Conservation (phyloP, 768 basidiomycete genomes). For the Trametes cinnabarina region DNA sequence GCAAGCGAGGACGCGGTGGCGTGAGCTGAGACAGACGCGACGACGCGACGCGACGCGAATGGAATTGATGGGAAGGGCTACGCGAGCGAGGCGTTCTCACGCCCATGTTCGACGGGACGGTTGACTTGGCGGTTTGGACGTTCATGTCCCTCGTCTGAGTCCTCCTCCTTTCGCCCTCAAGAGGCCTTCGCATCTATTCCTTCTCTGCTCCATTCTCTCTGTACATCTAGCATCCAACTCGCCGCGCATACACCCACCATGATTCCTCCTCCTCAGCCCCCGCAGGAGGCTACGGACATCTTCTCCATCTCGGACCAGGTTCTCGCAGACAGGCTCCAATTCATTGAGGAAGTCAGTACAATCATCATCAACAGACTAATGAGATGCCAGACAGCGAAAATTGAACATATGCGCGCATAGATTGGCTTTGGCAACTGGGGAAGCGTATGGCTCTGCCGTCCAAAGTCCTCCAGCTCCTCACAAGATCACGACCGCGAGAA, state of each 20-base stretch:
- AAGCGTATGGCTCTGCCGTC: constrained; percentile 77
- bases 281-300: constrained; percentile 49
- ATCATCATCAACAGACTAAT: neutral
- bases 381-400: constrained; percentile 1
- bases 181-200: neutral
- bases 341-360: constrained; percentile 66
- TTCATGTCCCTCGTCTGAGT: constrained; percentile 1
- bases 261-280: constrained; percentile 31
- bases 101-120: constrained; percentile 19
- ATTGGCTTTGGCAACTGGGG: constrained; percentile 95
- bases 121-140: neutral
- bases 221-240: constrained; percentile 18
- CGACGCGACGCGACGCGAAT: constrained; percentile 19
- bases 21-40: constrained; percentile 10
- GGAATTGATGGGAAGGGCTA: neutral
- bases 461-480: constrained; percentile 45
- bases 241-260: constrained; percentile 6
- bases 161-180: neutral
- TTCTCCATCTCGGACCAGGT: constrained; percentile 75
- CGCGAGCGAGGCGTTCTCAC: constrained; percentile 11
- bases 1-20: constrained; percentile 16
- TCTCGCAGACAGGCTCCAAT: constrained; percentile 67
- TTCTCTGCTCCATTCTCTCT: constrained; percentile 14
- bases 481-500: constrained; percentile 36
- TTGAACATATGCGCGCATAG: constrained; percentile 35